Evolutionary conservation across 306 rosid species (phyloP), one percentile per base, ranked within the genome.

Genomic region (Quillaja saponaria): DNA sequence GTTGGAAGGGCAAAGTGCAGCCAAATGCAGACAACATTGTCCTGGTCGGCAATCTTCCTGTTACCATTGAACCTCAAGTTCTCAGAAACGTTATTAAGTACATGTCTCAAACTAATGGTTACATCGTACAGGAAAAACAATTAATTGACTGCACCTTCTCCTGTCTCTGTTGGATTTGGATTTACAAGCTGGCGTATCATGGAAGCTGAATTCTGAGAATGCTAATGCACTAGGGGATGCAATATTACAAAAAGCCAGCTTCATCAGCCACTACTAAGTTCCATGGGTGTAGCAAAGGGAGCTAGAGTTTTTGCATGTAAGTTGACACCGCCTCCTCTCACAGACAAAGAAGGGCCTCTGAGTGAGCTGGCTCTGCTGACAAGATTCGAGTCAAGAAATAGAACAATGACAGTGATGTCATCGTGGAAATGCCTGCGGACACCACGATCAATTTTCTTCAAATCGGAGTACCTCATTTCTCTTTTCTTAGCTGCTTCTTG

Each of bases 401-500:
- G 58, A 40, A 90, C 88, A 63, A 90, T 57, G 19, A 90, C 96
- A 0, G 96, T 86, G 71, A 86, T 86, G 71, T 90, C 96, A 9
- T 90, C 96, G 20, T 90, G 96, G 83, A 90, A 90, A 77, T 86
- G 95, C 46, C 96, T 86, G 53, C 96, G 96, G 15, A 90, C 87
- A 20, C 96, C 96, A 0, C 96, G 87, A 20, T 90, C 95, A 20
- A 90, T 90, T 63, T 90, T 85, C 83, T 76, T 90, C 81, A 90
- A 68, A 66, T 90, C 96, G 1, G 96, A 84, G 76, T 90, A 90
- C 60, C 96, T 84, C 96, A 90, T 90, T 81, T 90, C 97, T 71
- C 97, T 74, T 65, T 90, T 86, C 69, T 86, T 90, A 6, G 97
- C 97, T n/a, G 97, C 97, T 74, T 82, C 97, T 67, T 66, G 87